phyloP scores from a whole-genome alignment of 345 rosid species.

The Linum lewisii region DNA sequence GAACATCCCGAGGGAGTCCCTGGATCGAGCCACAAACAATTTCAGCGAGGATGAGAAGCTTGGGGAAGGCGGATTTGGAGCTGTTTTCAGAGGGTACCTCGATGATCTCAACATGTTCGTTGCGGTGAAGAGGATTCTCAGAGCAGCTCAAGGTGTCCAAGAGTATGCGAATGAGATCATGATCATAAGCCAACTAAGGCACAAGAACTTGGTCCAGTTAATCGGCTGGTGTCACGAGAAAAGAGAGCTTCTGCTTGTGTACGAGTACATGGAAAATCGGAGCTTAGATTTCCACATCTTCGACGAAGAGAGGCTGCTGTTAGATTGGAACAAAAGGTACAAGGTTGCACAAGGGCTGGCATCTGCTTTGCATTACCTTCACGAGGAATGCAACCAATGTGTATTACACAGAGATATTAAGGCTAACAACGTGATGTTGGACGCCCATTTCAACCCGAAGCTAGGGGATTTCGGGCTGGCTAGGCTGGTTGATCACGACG shows the following conservation, averaged over 20 bases:
- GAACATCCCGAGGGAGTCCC: conserved; percentile 40
- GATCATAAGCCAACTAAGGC: conserved; percentile 46
- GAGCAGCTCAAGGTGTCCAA: conserved; percentile 36
- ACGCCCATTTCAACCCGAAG: conserved; percentile 44
- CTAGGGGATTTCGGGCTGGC: conserved; percentile 67
- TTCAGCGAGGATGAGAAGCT: conserved; percentile 41
- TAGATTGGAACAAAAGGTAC: conserved; percentile 39
- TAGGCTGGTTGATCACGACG: background rate
- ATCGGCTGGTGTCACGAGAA: conserved; percentile 64
- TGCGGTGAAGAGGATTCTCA: conserved; percentile 41
- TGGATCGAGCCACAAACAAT: conserved; percentile 35
- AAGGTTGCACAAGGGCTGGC: conserved; percentile 39
- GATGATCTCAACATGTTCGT: conserved; percentile 18
- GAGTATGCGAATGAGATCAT: conserved; percentile 48
- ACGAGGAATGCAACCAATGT: conserved; percentile 59
- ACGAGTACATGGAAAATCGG: conserved; percentile 67
- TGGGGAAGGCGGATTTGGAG: conserved; percentile 58
- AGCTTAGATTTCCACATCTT: conserved; percentile 53
- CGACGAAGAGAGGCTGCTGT: conserved; percentile 20
- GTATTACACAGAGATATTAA: conserved; percentile 56
- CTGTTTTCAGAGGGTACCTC: conserved; percentile 41
- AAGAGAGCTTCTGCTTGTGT: conserved; percentile 48
- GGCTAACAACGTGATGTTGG: conserved; percentile 55
- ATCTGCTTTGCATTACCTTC: conserved; percentile 43
- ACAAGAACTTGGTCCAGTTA: conserved; percentile 51